Base-by-base conservation (phyloP, 192 early-diverging fungal genomes). In the Kappamyces sp. region DNA sequence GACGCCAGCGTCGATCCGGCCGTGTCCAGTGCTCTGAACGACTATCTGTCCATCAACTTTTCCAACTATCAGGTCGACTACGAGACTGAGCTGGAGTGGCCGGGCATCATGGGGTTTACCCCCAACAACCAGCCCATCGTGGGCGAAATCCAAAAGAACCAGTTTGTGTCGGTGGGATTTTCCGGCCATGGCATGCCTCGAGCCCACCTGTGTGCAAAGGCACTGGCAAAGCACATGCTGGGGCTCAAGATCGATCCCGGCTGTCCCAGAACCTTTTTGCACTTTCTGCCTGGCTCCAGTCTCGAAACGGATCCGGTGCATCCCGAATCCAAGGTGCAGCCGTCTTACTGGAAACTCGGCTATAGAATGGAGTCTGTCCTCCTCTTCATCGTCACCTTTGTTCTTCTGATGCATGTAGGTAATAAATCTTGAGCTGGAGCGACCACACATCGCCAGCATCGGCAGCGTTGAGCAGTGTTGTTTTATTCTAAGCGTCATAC, bases 181-280 rank as follows among this genome's bases (percentile, higher is more conserved):
- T 49, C 22, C 34, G 77, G 77, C 5, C 74, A 80, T 49, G 77
- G 77, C 32, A 80, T 80, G 77, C 69, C 77, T 46, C 58, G 74
- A 58, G 55, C 55, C 45, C 42, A 58, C 45, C 36, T 58, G 38
- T 58, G 33, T 58, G 55, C 55, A 3, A 58, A 58, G 47, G 55
- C 55, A 45, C 14, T 14, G 3, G 38, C 12, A 34, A 42, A 58
- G 37, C 14, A 45, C 43, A 45, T 58, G 30, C 42, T 58, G 12
- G 55, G 55, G 8, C 5, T 45, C 5, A 45, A 58, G 41, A 29
- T 58, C 29, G 55, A 58, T 45, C 9, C 8, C n/a, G 45, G 33
- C 11, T 58, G 45, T 35, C 55, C 55, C 4, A 38, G 12, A 22
- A 46, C 55, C 9, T 58, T 58, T 55, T 55, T 33, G 34, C 22